Conservation (phyloP, 148 eudicot species). For the Amaranthus palmeri region DNA sequence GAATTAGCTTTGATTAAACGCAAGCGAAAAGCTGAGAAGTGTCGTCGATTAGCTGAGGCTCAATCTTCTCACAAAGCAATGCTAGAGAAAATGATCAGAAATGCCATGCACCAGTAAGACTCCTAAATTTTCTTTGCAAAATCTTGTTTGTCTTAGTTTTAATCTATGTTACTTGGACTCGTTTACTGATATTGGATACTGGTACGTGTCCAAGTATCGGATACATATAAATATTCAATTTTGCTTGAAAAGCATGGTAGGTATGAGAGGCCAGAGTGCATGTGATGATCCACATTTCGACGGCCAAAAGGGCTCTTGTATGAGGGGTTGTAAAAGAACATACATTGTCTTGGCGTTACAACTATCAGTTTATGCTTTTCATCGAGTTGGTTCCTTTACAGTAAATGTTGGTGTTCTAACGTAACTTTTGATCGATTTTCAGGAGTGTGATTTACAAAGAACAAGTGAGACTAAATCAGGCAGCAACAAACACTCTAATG, state of each 20-base stretch:
- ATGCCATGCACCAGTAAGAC: constrained; percentile 97
- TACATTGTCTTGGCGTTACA: too few relatives aligned
- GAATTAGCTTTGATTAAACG: constrained; percentile 68
- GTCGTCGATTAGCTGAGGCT: constrained; percentile 77
- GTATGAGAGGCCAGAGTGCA: too few relatives aligned
- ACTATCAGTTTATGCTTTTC: too few relatives aligned
- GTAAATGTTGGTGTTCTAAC: background rate
- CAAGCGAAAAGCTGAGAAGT: constrained; percentile 71
- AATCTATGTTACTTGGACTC: background rate
- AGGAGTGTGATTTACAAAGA: constrained; percentile 91
- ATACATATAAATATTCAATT: too few relatives aligned
- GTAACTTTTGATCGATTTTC: constrained; percentile 4
- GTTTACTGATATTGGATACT: background rate
- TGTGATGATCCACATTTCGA: too few relatives aligned
- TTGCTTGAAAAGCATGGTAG: too few relatives aligned
- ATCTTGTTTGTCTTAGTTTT: background rate
- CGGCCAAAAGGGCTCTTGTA: too few relatives aligned
- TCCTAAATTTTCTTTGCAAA: background rate
- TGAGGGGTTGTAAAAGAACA: too few relatives aligned
- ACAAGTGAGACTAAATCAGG: constrained; percentile 79
- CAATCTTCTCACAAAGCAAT: constrained; percentile 73
- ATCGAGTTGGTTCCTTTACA: too few relatives aligned
- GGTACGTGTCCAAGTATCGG: too few relatives aligned
- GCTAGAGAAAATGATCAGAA: constrained; percentile 94
- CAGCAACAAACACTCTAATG: constrained; percentile 72